Evolutionary conservation across 139 green algal genomes (phyloP), one percentile per base, ranked within the genome.

Genomic region (Coelastrella sp.): DNA sequence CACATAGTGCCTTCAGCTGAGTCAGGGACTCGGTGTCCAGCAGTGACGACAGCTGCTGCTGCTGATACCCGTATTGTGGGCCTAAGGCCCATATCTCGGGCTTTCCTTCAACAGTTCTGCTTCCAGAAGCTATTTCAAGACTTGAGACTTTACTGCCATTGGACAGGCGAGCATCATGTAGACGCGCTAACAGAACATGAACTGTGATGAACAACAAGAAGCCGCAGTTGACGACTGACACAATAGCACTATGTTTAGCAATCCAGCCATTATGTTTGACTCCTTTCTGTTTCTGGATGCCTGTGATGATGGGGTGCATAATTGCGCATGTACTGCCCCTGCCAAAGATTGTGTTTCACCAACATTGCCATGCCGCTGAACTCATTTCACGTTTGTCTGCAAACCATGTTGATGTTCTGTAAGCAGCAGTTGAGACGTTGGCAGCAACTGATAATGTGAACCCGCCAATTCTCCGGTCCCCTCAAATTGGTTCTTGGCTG

Each of bases 1-100:
- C 91, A 51, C 91, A 94, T 41, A 94, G 77, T 3, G 51, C 43
- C 53, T 82, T 82, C 23, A 82, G 7, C 11, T 82, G 21, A 3
- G 35, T 17, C 23, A 82, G 35, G 15, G 35, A 17, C 4, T 72
- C 21, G n/a, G 51, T 7, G 25, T 71, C 75, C 34, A 82, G 51
- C 35, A 40, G 53, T 21, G 23, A 19, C 2, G 32, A 19, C 32
- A 82, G 75, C 51, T 51, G 21, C 23, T 82, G 34, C 19, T 82
- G 51, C 21, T 50, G 21, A 21, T 37, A 8, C 34, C 53, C 75
- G 2, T 82, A 7, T 4, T 69, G 53, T 8, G 75, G 75, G 0
- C 75, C 75, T 15, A 34, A 11, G 21, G 75, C 75, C 75, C 75
- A 82, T 38, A 82, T 32, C 51, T 82, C 75, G 23, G 75, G 75